Conservation (phyloP, 2,329 filamentous ascomycete species). For the Phoma herbarum region DNA sequence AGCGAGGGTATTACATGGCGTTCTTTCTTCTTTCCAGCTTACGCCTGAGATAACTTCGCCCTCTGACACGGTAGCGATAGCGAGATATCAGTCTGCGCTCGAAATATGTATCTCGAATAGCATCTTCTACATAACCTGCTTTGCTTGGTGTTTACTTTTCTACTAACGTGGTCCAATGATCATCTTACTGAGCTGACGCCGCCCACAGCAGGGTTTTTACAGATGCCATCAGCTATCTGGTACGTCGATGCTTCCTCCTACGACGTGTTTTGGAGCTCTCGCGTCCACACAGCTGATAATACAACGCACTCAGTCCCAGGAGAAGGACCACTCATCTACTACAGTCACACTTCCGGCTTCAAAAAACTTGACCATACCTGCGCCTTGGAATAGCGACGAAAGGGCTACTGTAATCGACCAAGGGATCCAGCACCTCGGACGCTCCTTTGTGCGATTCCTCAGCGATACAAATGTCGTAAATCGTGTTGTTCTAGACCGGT, state of each 20-base stretch:
- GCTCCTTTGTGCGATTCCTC: slow-evolving; percentile 63
- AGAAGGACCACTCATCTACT: slow-evolving; percentile 56
- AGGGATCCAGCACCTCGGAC: slow-evolving; percentile 62
- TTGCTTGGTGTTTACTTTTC: not conserved
- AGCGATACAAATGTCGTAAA: slow-evolving; percentile 62
- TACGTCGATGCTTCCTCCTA: slow-evolving; percentile 58
- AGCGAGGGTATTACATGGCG: slow-evolving; percentile 15
- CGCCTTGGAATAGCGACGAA: slow-evolving; percentile 61
- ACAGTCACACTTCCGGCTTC: slow-evolving; percentile 66
- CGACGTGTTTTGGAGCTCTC: slow-evolving; percentile 60
- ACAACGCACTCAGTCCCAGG: slow-evolving; percentile 59
- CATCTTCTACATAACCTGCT: not conserved
- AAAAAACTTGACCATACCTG: slow-evolving; percentile 60
- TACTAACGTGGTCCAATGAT: slow-evolving; percentile 59
- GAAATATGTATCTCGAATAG: not conserved
- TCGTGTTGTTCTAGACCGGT: slow-evolving; percentile 62
- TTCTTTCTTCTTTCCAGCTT: not conserved
- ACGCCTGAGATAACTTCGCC: not conserved
- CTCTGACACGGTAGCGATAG: not conserved
- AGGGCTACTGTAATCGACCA: slow-evolving; percentile 64
- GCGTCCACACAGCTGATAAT: slow-evolving; percentile 59
- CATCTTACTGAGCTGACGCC: slow-evolving; percentile 62
- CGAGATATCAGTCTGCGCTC: not conserved
- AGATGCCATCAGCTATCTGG: slow-evolving; percentile 66
- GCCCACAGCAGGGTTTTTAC: slow-evolving; percentile 62